phyloP scores from a whole-genome alignment of 2,329 filamentous ascomycete genomes.

The Aspergillus vadensis region DNA sequence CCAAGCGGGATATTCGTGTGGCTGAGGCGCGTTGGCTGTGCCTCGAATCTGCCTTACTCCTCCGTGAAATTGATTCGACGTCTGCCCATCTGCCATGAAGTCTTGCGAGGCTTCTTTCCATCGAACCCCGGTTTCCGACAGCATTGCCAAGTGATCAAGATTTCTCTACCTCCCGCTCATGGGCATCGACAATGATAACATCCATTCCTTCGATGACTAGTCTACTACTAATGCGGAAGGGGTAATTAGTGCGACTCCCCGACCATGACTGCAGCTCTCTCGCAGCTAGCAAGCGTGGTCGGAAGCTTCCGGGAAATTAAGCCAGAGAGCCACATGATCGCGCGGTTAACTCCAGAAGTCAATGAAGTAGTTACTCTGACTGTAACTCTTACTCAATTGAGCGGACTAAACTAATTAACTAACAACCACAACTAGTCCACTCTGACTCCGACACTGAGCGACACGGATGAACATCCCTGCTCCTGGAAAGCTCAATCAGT shows the following conservation, averaged over 20 bases:
- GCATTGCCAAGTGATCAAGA: not conserved
- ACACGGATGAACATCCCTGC: no score
- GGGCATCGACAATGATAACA: not conserved
- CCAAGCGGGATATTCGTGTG: not conserved
- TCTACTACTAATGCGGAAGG: not conserved
- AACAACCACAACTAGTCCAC: no score
- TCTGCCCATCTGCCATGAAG: not conserved
- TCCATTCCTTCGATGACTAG: not conserved
- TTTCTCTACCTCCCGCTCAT: not conserved
- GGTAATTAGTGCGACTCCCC: not conserved
- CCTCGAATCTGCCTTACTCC: not conserved
- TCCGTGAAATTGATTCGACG: not conserved
- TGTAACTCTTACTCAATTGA: no score
- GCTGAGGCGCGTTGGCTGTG: not conserved
- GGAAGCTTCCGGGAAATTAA: not conserved
- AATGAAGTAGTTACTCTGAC: no score
- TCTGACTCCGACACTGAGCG: no score
- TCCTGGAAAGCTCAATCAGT: no score
- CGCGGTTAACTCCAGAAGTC: not conserved
- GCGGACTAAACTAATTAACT: no score
- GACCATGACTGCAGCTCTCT: no score
- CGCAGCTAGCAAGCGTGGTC: not conserved
- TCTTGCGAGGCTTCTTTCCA: not conserved
- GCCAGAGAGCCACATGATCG: not conserved
- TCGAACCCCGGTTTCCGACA: not conserved